Evolutionary conservation across 768 basidiomycete genomes (phyloP).

Genomic region (Nidula microcarpa): DNA sequence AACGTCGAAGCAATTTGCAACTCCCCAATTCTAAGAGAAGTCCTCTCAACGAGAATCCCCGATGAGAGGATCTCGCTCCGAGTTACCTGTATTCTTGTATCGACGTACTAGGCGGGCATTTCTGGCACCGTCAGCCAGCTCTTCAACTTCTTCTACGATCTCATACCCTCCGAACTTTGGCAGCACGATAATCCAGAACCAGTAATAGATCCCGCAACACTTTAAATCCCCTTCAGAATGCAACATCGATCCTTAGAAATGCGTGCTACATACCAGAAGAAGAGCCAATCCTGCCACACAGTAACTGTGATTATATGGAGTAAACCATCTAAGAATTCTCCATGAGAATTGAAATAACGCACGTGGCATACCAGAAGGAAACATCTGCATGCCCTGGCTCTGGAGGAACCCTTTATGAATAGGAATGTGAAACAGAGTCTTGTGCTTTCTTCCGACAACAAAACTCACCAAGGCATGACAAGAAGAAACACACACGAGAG

Average conservation of each 20-base stretch:
- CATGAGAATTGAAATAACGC: conserved; percentile 5
- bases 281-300: conserved; percentile 24
- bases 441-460: background rate
- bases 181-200: conserved; percentile 40
- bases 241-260: background rate
- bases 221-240: conserved; percentile 4
- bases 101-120: conserved; percentile 28
- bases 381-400: conserved; percentile 31
- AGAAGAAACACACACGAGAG: conserved; percentile 23
- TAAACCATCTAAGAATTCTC: background rate
- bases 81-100: conserved; percentile 14
- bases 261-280: conserved; percentile 15
- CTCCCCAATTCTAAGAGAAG: background rate
- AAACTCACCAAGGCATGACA: conserved; percentile 25
- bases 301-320: conserved; percentile 13
- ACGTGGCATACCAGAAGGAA: conserved; percentile 37
- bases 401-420: conserved; percentile 24
- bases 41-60: background rate
- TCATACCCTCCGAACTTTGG: conserved; percentile 42
- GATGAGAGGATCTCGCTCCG: conserved; percentile 7
- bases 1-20: background rate
- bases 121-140: conserved; percentile 26
- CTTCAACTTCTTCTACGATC: conserved; percentile 44
- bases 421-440: background rate
- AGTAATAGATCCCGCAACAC: conserved; percentile 30